Evolutionary conservation across 2,329 filamentous ascomycete genomes (phyloP).

Genomic region (Myriosclerotinia duriaeana): DNA sequence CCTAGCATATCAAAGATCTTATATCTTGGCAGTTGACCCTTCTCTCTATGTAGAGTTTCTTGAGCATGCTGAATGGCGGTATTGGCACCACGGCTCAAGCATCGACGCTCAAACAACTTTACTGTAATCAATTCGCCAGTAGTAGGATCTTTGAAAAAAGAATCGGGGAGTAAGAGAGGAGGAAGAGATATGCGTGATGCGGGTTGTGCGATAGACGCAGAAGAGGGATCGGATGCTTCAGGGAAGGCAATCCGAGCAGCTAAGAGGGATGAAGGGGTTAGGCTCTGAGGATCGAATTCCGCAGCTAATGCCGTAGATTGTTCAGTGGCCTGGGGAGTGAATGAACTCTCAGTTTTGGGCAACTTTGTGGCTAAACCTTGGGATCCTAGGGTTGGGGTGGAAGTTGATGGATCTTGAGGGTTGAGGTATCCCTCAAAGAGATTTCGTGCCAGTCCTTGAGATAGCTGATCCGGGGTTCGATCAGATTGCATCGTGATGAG

Average conservation of each 20-base stretch:
- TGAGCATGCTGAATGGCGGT: neutral
- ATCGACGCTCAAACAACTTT: slow-evolving; percentile 13
- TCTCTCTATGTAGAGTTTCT: neutral
- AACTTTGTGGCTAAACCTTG: neutral
- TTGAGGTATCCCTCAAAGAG: neutral
- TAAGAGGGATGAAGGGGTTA: neutral
- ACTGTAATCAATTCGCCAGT: slow-evolving; percentile 13
- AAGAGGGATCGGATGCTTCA: neutral
- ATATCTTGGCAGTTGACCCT: neutral
- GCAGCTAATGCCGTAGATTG: neutral
- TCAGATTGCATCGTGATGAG: neutral
- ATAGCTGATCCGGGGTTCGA: neutral
- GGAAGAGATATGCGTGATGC: neutral
- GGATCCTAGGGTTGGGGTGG: neutral
- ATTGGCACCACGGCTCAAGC: slow-evolving; percentile 2
- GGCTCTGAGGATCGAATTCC: neutral
- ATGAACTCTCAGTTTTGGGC: neutral
- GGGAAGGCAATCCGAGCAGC: neutral
- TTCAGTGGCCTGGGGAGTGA: neutral
- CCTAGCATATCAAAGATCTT: neutral
- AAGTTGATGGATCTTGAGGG: neutral
- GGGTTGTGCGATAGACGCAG: neutral
- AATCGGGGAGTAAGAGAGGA: neutral
- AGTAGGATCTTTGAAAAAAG: neutral
- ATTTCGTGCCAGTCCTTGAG: neutral